A percentile compares a stretch with the other conserved stretches of the same genome.
These are phyloP conservation scores for Saccharomycopsis vini DNA, from an alignment of 805 yeast species.

Conservation along the genomic window DNA sequence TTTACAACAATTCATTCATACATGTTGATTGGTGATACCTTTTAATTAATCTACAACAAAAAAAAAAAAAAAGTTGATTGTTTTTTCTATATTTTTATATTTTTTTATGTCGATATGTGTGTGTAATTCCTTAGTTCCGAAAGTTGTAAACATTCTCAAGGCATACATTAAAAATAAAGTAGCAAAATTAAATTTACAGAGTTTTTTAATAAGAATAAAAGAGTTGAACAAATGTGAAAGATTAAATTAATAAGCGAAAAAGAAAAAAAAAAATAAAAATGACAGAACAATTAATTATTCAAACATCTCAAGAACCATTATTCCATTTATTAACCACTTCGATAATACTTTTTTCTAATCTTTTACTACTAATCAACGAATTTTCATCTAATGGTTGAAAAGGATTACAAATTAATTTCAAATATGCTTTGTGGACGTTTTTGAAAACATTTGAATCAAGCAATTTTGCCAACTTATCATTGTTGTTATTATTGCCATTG, in stretches of 20 bases:
- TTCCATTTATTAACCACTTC: conserved; percentile 19
- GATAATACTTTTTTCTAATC: conserved; percentile 14
- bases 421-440: conserved; percentile 44
- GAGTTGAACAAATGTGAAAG: background rate
- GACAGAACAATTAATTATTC: background rate
- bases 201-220: background rate
- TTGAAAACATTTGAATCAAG: conserved; percentile 27
- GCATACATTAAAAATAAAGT: no score
- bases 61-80: no score
- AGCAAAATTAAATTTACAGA: no score
- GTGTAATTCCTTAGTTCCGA: no score
- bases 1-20: no score
- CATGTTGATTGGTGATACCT: no score
- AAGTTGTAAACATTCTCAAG: no score
- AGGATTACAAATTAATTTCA: conserved; percentile 54
- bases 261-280: background rate
- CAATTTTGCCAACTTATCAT: conserved; percentile 15
- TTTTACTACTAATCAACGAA: conserved; percentile 19
- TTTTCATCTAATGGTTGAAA: conserved; percentile 34
- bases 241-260: background rate
- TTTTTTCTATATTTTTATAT: no score
- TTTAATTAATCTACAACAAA: no score
- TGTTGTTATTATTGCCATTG: conserved; percentile 1
- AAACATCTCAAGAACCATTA: background rate
- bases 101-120: no score